These are phyloP conservation scores for Bathelium albidoporum DNA, from an alignment of 495 filamentous ascomycete genomes.

Conservation along the genomic window DNA sequence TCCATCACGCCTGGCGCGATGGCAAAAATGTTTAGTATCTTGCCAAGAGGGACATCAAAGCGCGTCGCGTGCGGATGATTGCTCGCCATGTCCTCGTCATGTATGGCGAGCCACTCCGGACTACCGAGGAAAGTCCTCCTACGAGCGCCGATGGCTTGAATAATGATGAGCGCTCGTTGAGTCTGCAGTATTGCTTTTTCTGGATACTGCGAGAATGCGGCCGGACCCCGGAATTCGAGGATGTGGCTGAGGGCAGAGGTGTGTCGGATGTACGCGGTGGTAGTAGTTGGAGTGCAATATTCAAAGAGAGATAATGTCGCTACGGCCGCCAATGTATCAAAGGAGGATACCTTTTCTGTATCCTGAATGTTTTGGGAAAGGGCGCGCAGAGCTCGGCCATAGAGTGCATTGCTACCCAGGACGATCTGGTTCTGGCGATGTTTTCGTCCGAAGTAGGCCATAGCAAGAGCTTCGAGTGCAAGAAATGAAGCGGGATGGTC, in stretches of 20 bases:
- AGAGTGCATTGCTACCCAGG: not conserved
- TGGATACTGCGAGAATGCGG: not conserved
- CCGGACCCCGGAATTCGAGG: not conserved
- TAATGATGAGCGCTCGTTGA: not conserved
- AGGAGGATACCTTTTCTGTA: not conserved
- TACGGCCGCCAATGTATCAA: not conserved
- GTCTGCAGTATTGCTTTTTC: not conserved
- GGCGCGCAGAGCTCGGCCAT: not conserved
- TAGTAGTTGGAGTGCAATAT: not conserved
- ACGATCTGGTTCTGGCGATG: not conserved
- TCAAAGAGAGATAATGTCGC: not conserved
- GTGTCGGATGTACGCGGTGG: not conserved
- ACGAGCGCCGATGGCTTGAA: not conserved
- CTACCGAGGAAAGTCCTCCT: not conserved
- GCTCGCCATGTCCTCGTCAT: not conserved
- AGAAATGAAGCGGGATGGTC: not conserved
- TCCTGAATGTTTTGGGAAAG: not conserved
- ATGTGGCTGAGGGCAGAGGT: slow-evolving; percentile 1
- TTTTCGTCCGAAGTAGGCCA: not conserved
- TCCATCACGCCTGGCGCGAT: not conserved
- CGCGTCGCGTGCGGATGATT: not conserved
- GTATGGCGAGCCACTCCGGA: not conserved
- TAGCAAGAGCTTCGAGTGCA: not conserved
- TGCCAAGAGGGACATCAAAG: not conserved
- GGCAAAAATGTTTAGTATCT: not conserved